These are phyloP conservation scores for Sporothrix humicola DNA, from an alignment of 2,329 filamentous ascomycete species.

Conservation along the genomic window DNA sequence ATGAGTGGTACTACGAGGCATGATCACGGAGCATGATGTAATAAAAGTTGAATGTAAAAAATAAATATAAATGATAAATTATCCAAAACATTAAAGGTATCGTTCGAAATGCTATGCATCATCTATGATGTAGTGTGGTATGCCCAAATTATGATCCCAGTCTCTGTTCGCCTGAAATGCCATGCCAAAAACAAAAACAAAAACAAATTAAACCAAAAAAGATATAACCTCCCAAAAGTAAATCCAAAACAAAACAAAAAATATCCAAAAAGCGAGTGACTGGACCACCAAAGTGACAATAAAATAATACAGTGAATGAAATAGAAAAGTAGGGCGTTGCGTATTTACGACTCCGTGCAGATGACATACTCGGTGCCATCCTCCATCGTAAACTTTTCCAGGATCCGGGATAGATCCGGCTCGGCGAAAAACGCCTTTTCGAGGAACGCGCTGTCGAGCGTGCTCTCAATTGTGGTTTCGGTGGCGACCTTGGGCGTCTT, in stretches of 20 bases:
- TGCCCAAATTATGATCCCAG: constrained; percentile 15
- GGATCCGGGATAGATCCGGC: constrained; percentile 32
- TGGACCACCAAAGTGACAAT: neutral
- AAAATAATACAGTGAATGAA: constrained; percentile 4
- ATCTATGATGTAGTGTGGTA: constrained; percentile 23
- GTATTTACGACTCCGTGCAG: constrained; percentile 30
- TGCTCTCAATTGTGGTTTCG: constrained; percentile 20
- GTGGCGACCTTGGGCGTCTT: constrained; percentile 27
- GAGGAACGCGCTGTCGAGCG: constrained; percentile 18
- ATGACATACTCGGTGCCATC: constrained; percentile 34
- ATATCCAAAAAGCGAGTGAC: neutral
- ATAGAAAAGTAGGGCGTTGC: neutral
- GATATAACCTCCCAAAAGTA: neutral
- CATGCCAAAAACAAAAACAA: constrained; percentile 20
- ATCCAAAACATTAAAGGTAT: constrained; percentile 29
- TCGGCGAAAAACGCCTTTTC: constrained; percentile 34
- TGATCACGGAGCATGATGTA: neutral
- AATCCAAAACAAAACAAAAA: neutral
- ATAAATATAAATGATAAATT: neutral
- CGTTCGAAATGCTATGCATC: constrained; percentile 27
- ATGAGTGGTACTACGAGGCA: constrained; percentile 25
- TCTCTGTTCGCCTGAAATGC: constrained; percentile 29
- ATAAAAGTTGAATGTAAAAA: neutral
- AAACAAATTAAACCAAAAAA: neutral
- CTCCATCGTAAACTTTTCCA: constrained; percentile 36